Evolutionary conservation across 768 basidiomycete genomes (phyloP).

Genomic region (Crassisporium funariophilum): DNA sequence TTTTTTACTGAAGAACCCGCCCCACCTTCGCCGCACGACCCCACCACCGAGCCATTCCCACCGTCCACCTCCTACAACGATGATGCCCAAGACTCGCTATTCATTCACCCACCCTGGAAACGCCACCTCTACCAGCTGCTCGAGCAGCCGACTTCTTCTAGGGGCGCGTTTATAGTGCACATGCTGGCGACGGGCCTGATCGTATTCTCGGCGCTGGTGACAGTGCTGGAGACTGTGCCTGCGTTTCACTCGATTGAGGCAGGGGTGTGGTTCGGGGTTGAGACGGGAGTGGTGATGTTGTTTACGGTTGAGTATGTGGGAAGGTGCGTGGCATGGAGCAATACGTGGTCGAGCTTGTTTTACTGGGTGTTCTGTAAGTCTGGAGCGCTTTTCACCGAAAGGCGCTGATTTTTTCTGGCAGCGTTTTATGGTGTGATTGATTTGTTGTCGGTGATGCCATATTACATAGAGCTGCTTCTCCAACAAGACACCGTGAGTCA

Average conservation of each 20-base stretch:
- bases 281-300: slow-evolving; percentile 79
- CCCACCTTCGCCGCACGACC: no score
- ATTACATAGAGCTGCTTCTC: slow-evolving; percentile 83
- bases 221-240: slow-evolving; percentile 79
- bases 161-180: slow-evolving; percentile 76
- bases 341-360: slow-evolving; percentile 57
- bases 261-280: slow-evolving; percentile 83
- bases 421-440: slow-evolving; percentile 89
- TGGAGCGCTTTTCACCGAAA: no score
- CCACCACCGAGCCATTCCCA: no score
- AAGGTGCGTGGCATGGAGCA: slow-evolving; percentile 76
- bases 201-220: slow-evolving; percentile 71
- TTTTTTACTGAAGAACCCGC: no score
- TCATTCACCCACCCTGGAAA: slow-evolving; percentile 62
- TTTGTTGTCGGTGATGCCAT: slow-evolving; percentile 82
- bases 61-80: no score
- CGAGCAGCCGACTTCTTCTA: slow-evolving; percentile 78
- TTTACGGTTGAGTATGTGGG: slow-evolving; percentile 87
- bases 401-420: no score
- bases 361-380: slow-evolving; percentile 72
- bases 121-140: slow-evolving; percentile 68
- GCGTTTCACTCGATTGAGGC: slow-evolving; percentile 70
- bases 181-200: slow-evolving; percentile 72
- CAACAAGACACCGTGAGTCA: slow-evolving; percentile 77
- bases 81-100: no score